Evolutionary conservation across 2,329 filamentous ascomycete species (phyloP).

Genomic region (Fusarium caatingaense): DNA sequence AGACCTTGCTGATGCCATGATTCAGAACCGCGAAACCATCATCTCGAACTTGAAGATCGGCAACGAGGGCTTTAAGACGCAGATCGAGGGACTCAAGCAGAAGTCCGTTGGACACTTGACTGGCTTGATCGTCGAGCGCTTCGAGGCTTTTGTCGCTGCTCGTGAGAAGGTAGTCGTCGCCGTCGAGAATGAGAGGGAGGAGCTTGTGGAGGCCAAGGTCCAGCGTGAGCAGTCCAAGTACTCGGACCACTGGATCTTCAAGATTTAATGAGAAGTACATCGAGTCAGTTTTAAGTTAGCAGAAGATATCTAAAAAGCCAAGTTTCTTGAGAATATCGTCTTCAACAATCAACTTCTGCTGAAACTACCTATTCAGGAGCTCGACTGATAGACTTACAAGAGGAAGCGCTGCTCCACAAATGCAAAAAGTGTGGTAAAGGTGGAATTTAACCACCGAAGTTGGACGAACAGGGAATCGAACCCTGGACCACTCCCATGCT

Average conservation of each 20-base stretch:
- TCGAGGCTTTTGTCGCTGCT: not conserved
- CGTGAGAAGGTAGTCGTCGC: not conserved
- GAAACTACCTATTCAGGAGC: no score
- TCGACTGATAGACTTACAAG: no score
- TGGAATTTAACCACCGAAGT: slow-evolving; percentile 39
- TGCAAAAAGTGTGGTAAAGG: no score
- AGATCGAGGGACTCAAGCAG: not conserved
- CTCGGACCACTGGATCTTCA: not conserved
- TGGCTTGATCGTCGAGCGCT: not conserved
- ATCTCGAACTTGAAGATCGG: not conserved
- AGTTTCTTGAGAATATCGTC: no score
- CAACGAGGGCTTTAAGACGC: not conserved
- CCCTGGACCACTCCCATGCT: slow-evolving; percentile 51
- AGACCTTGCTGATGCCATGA: not conserved
- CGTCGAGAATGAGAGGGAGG: not conserved
- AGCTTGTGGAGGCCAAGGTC: not conserved
- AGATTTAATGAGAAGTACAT: not conserved
- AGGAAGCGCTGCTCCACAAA: no score
- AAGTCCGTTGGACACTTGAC: not conserved
- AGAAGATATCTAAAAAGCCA: rapidly evolving
- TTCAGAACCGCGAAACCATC: not conserved
- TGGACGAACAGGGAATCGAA: slow-evolving; percentile 52
- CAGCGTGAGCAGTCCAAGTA: rapidly evolving
- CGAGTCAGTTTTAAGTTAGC: rapidly evolving
- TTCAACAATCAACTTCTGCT: no score